phyloP scores from a whole-genome alignment of 352 stramenopile species.

The Pythium scleroteichum region DNA sequence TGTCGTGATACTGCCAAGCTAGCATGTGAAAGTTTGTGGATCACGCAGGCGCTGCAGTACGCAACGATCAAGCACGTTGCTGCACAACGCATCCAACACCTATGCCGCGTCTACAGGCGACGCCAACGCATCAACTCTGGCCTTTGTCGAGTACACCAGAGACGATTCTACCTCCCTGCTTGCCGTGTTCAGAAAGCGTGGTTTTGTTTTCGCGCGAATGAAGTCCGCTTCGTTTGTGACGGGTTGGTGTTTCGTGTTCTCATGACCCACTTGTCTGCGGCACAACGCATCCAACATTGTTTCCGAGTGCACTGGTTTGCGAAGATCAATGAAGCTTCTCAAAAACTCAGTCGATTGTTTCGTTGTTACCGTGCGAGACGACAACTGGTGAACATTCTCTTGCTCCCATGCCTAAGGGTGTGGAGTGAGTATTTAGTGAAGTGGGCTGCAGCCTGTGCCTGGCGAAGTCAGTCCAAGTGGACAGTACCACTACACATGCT shows the following conservation, averaged over 20 bases:
- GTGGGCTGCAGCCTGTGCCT: slow-evolving; percentile 11
- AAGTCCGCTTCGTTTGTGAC: slow-evolving; percentile 11
- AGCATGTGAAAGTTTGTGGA: slow-evolving; percentile 10
- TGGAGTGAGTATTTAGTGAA: slow-evolving; percentile 16
- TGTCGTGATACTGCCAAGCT: slow-evolving; percentile 14
- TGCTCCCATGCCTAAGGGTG: slow-evolving; percentile 7
- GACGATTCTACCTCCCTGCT: slow-evolving; percentile 29
- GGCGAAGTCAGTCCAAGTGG: slow-evolving; percentile 1
- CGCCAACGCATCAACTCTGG: slow-evolving; percentile 9
- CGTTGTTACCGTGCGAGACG: slow-evolving; percentile 25
- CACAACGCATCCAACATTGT: slow-evolving; percentile 22
- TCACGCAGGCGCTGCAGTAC: slow-evolving; percentile 1
- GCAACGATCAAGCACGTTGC: slow-evolving; percentile 1
- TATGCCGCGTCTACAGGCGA: slow-evolving; percentile 15
- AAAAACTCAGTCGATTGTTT: slow-evolving; percentile 24
- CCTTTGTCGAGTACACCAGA: slow-evolving; percentile 1
- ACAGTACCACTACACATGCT: background rate
- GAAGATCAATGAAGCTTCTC: slow-evolving; percentile 6
- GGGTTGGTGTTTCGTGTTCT: slow-evolving; percentile 18
- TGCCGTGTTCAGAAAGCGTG: slow-evolving; percentile 30
- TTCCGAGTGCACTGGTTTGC: slow-evolving; percentile 17
- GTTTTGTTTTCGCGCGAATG: slow-evolving; percentile 12
- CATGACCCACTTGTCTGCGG: slow-evolving; percentile 24
- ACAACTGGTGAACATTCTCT: background rate
- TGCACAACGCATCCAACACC: slow-evolving; percentile 26